Base-by-base conservation (phyloP, 371 early-diverging fungal genomes). In the Apophysomyces elegans region DNA sequence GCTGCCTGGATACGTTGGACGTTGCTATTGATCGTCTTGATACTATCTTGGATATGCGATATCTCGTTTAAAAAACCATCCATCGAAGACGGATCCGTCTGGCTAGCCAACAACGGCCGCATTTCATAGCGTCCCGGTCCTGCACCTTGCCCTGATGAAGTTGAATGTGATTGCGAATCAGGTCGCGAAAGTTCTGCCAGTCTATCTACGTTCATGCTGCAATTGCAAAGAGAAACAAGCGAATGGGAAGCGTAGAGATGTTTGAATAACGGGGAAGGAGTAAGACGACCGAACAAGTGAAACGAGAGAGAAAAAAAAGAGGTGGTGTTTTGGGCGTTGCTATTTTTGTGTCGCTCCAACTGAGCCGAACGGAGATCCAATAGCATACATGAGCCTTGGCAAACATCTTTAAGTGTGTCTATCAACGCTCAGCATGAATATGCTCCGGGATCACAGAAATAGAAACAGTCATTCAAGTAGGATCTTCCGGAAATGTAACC, bases 131-230 rank as follows among this genome's bases (percentile, higher is more conserved):
- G 71, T 4, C 73, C 75, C 37, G 58, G 44, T 56, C 56, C 57
- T 14, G 50, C 54, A 11, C 36, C 21, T 39, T 32, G 38, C 50
- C 18, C 54, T 16, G 59, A 58, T 46, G 66, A 44, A 26, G 60
- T 57, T 12, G 64, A 61, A 26, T 59, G 56, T 26, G 35, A 13
- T 63, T 36, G 37, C 54, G 69, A 14, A 32, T 38, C 65, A 36
- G 64, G 70, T 37, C 69, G 69, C 50, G 60, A 57, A 56, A 83
- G 74, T 47, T 83, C 83, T 39, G 75, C 76, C 45, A 83, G 69
- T 63, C 83, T 66, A 63, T 83, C 80, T 11, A 83, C 80, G 56
- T 74, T 83, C 83, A 83, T 81, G 16, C 18, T 66, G 58, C 7
- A 47, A 5, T 44, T 47, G 0, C 21, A 50, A 50, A 50, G 9